Base-by-base conservation (phyloP, 2,329 filamentous ascomycete species). In the Aspergillus chevalieri region DNA sequence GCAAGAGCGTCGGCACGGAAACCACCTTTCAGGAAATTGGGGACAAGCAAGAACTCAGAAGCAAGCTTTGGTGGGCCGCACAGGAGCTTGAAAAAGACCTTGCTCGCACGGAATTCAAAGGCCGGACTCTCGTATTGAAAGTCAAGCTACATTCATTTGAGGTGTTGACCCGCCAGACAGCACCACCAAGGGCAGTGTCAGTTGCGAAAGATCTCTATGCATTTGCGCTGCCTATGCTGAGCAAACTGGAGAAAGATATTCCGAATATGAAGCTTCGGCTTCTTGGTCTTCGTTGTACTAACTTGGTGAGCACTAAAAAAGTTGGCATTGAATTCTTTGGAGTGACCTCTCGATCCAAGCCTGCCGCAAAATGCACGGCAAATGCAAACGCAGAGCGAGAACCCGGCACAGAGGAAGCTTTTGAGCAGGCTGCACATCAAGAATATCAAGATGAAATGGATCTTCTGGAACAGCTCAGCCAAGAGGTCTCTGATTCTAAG, bases 121-220 rank as follows among this genome's bases (percentile, higher is more conserved):
- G 92, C 0, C 82, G 89, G n/a, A 97, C 92, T 0, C 73, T 98
- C 1, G 89, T 89, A 19, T 74, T 98, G 33, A 98, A 98, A 68
- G 79, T 96, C 56, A 98, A 98, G 66, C 74, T 97, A 6, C 89
- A 96, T 65, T 95, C 90, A 0, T 98, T 92, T 60, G 91, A 97
- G 67, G 87, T 96, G 17, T 79, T 89, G 46, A 95, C 91, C 0
- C 79, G 93, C 28, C 93, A 98, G 65, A 80, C 82, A 5, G 81
- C 87, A 3, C 79, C 85, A 2, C 85, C 88, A 0, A 86, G 84
- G 56, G 83, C 90, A 0, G 78, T 96, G 1, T 79, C 72, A 44
- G 74, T 79, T 5, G 86, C 89, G 0, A 85, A 92, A 38, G 93
- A 98, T 59, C 71, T 98, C 3, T 97, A 92, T 70, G 84, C 81